phyloP scores from a whole-genome alignment of 345 rosid genomes.

The Firmiana major region DNA sequence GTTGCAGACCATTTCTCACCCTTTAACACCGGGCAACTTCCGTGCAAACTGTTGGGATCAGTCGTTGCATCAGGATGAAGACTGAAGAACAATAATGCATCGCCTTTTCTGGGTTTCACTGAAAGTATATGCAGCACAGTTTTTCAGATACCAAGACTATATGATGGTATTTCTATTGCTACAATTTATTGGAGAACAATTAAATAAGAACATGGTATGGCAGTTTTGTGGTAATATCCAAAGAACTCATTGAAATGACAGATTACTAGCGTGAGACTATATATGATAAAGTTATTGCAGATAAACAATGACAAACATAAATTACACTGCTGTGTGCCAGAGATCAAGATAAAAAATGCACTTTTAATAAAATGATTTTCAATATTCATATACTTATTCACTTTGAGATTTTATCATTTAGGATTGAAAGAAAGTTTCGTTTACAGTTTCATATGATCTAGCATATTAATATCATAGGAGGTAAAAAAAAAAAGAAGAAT shows the following conservation, averaged over 20 bases:
- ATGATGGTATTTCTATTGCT: neutral
- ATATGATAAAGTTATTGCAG: neutral
- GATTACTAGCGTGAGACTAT: neutral
- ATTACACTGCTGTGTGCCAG: neutral
- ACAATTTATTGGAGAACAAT: neutral
- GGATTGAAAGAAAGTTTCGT: neutral
- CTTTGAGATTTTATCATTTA: neutral
- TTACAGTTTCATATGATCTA: neutral
- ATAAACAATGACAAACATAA: neutral
- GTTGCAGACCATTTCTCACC: constrained; percentile 99
- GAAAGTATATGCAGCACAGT: constrained; percentile 21
- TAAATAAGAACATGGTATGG: neutral
- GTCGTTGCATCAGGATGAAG: constrained; percentile 72
- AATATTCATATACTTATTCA: neutral
- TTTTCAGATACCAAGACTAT: neutral
- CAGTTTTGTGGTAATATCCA: neutral
- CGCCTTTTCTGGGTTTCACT: constrained; percentile 92
- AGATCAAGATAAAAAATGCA: neutral
- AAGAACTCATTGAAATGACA: neutral
- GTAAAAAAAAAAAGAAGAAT: neutral
- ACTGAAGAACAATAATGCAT: constrained; percentile 93
- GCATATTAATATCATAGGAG: neutral
- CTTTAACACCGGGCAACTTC: constrained; percentile 85
- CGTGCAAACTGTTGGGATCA: constrained; percentile 68
- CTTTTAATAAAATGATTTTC: neutral